Evolutionary conservation across 2,329 filamentous ascomycete species (phyloP).

Genomic region (Rutstroemia sp.): DNA sequence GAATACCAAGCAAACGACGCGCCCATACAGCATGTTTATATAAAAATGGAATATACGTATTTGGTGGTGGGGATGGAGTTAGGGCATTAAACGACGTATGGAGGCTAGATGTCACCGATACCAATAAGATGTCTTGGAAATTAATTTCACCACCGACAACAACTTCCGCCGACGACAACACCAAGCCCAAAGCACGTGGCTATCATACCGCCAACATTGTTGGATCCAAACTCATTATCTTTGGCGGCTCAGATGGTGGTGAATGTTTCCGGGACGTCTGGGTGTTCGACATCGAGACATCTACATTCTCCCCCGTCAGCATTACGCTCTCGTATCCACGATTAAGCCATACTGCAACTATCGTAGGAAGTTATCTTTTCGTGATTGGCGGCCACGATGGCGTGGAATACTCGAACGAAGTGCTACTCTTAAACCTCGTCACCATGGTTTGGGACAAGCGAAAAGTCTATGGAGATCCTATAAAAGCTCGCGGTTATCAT

Average conservation of each 20-base stretch:
- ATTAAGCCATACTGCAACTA: constrained; percentile 60
- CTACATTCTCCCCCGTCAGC: constrained; percentile 50
- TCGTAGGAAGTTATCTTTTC: constrained; percentile 64
- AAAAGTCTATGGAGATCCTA: constrained; percentile 55
- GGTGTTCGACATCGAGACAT: constrained; percentile 61
- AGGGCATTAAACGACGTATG: constrained; percentile 64
- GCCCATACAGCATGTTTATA: constrained; percentile 67
- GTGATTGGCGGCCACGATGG: constrained; percentile 65
- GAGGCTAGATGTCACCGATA: constrained; percentile 62
- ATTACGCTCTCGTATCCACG: constrained; percentile 56
- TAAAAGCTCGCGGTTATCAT: constrained; percentile 59
- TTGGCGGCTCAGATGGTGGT: constrained; percentile 61
- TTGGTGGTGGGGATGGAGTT: constrained; percentile 64
- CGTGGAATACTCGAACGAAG: constrained; percentile 61
- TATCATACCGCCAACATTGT: constrained; percentile 71
- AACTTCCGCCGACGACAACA: constrained; percentile 38
- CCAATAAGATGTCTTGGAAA: constrained; percentile 61
- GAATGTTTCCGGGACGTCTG: constrained; percentile 69
- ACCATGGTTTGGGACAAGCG: constrained; percentile 69
- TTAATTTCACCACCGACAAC: constrained; percentile 42
- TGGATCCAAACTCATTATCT: constrained; percentile 64
- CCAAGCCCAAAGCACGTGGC: constrained; percentile 54
- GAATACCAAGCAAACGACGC: constrained; percentile 51
- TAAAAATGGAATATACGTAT: constrained; percentile 65
- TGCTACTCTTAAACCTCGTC: constrained; percentile 60